Evolutionary conservation across 768 basidiomycete genomes (phyloP).

Genomic region (Mycena amicta): DNA sequence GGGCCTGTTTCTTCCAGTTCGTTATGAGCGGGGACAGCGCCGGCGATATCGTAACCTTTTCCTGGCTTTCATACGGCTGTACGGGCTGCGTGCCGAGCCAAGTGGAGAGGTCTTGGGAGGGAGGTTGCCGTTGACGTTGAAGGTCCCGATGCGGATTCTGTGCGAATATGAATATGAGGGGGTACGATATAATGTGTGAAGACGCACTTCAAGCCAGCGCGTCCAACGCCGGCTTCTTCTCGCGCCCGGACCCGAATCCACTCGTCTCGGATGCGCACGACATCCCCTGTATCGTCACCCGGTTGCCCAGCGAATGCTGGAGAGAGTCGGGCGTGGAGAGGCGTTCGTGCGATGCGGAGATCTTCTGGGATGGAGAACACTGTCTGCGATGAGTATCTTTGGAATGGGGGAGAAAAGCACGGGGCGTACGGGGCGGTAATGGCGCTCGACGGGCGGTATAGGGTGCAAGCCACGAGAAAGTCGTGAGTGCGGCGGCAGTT

Average conservation of each 20-base stretch:
- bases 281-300: slow-evolving; percentile 63
- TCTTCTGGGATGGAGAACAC: slow-evolving; percentile 53
- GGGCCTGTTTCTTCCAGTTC: not conserved
- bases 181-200: too few relatives aligned
- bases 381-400: slow-evolving; percentile 2
- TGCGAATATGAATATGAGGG: too few relatives aligned
- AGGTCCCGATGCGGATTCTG: slow-evolving; percentile 75
- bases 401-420: not conserved
- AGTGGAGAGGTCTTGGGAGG: slow-evolving; percentile 67
- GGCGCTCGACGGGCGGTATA: slow-evolving; percentile 36
- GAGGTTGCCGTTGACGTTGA: slow-evolving; percentile 81
- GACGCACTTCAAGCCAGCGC: slow-evolving; percentile 34
- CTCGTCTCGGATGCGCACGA: slow-evolving; percentile 59
- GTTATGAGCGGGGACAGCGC: slow-evolving; percentile 1
- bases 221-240: slow-evolving; percentile 34
- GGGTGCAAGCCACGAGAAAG: slow-evolving; percentile 50
- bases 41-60: not conserved
- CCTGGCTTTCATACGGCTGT: not conserved
- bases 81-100: slow-evolving; percentile 53
- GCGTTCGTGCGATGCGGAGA: slow-evolving; percentile 50
- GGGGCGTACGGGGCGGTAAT: slow-evolving; percentile 32
- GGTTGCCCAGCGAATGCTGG: slow-evolving; percentile 61
- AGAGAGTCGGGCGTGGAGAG: slow-evolving; percentile 60
- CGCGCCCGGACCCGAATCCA: slow-evolving; percentile 59
- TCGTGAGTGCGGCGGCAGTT: slow-evolving; percentile 32